phyloP scores from a whole-genome alignment of 2,329 filamentous ascomycete genomes.

The Hirsutella rhossiliensis region DNA sequence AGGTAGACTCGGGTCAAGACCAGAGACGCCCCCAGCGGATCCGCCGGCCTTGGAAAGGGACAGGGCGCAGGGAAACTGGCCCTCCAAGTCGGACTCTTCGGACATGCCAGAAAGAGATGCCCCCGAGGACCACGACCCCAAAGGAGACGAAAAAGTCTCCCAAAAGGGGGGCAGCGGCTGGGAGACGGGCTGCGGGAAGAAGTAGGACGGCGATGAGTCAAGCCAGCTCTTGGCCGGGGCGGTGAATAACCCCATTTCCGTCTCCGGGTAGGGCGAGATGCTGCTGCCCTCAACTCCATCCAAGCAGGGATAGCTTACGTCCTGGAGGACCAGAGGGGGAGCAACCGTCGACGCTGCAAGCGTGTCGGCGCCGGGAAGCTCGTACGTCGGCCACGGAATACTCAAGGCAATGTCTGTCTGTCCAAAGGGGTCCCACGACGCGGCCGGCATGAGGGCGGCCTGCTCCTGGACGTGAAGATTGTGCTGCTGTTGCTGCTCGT shows the following conservation, averaged over 20 bases:
- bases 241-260: background rate
- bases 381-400: too few species aligned
- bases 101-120: background rate
- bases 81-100: background rate
- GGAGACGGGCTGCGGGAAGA: background rate
- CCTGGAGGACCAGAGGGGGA: too few species aligned
- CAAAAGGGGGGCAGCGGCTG: background rate
- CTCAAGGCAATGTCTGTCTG: too few species aligned
- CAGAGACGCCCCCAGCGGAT: background rate
- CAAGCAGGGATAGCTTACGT: too few species aligned
- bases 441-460: too few species aligned
- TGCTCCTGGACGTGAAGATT: too few species aligned
- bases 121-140: background rate
- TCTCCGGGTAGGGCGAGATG: too few species aligned
- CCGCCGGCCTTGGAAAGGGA: background rate
- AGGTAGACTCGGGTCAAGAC: background rate
- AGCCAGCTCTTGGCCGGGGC: background rate
- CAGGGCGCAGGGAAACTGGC: background rate
- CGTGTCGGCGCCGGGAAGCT: too few species aligned
- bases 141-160: background rate
- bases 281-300: too few species aligned
- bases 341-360: too few species aligned
- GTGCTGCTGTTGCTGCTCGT: too few species aligned
- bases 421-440: too few species aligned
- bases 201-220: background rate